phyloP scores from a whole-genome alignment of 228 moss, liverwort and hornwort genomes.

The Sphagnum magellanicum region DNA sequence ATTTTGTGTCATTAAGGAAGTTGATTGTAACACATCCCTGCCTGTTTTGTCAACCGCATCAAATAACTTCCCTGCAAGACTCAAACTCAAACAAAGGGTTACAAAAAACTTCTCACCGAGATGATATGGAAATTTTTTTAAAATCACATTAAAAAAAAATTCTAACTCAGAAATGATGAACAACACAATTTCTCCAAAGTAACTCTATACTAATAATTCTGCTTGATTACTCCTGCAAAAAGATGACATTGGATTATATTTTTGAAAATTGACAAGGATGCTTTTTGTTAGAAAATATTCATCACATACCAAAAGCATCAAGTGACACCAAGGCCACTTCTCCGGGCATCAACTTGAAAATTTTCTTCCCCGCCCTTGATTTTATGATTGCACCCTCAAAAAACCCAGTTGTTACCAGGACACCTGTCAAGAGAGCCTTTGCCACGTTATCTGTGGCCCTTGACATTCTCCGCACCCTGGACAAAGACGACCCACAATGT shows the following conservation, averaged over 20 bases:
- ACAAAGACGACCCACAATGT: conserved; percentile 2
- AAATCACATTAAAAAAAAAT: not conserved
- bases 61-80: conserved; percentile 60
- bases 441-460: conserved; percentile 80
- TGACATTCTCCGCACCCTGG: conserved; percentile 64
- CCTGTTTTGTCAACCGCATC: conserved; percentile 85
- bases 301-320: conserved; percentile 39
- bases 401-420: conserved; percentile 57
- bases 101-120: not conserved
- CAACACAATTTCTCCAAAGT: no score
- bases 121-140: not conserved
- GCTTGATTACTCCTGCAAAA: not conserved
- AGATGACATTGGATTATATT: not conserved
- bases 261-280: not conserved
- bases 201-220: no score
- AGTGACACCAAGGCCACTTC: conserved; percentile 49
- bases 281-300: not conserved
- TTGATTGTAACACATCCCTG: conserved; percentile 43
- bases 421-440: conserved; percentile 65
- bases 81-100: not conserved
- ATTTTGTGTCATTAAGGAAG: conserved; percentile 50
- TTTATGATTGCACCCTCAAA: conserved; percentile 66
- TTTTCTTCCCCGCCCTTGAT: conserved; percentile 60
- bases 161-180: no score
- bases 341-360: conserved; percentile 67